Evolutionary conservation across 139 green algal species (phyloP).

Genomic region (Diplosphaera chodatii): DNA sequence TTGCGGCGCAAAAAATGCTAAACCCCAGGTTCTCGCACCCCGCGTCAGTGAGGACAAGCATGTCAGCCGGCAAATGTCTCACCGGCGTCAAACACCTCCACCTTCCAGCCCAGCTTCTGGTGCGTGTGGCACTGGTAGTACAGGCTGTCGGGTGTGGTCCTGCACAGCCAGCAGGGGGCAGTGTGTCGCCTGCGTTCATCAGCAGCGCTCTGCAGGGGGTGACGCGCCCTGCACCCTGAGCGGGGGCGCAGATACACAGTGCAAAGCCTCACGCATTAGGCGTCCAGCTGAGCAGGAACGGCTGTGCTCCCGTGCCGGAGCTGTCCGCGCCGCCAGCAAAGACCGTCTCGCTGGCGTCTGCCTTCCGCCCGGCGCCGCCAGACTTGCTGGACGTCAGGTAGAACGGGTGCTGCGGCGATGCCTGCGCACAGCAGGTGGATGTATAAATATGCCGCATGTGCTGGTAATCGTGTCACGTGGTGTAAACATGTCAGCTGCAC

Average conservation of each 20-base stretch:
- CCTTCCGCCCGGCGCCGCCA: not conserved
- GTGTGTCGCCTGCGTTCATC: no score
- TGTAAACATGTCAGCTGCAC: not conserved
- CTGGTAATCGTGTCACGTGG: no score
- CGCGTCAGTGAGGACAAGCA: no score
- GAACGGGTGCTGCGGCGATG: constrained; percentile 4
- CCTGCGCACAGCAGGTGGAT: no score
- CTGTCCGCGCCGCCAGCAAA: constrained; percentile 6
- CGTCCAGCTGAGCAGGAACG: constrained; percentile 4
- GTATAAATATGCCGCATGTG: no score
- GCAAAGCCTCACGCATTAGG: constrained; percentile 9
- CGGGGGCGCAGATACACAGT: no score
- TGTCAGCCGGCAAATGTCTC: not conserved
- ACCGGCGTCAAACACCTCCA: not conserved
- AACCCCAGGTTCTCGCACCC: no score
- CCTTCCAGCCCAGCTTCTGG: constrained; percentile 14
- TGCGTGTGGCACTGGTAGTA: constrained; percentile 18
- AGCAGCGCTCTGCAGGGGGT: no score
- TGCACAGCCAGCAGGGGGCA: not conserved
- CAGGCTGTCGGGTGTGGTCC: constrained; percentile 1
- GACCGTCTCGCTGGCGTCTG: not conserved
- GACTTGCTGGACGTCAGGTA: constrained; percentile 10
- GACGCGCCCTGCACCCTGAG: no score
- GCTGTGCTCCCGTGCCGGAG: not conserved
- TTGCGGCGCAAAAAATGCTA: no score